phyloP scores from a whole-genome alignment of 345 rosid genomes.

The Salix exigua region DNA sequence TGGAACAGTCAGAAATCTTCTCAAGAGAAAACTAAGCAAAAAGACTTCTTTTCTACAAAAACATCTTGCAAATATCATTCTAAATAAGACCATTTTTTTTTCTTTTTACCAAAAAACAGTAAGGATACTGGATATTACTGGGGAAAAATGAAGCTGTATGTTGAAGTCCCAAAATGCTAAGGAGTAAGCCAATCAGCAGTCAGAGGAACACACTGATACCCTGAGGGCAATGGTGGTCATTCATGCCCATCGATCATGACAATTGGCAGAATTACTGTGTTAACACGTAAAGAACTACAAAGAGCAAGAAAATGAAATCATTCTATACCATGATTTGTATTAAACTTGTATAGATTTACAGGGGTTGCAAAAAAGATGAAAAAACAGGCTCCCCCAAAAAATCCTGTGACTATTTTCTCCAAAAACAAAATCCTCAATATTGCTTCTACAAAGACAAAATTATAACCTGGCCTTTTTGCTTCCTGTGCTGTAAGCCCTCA shows the following conservation, averaged over 20 bases:
- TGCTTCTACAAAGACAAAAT: not conserved
- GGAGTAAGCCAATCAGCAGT: not conserved
- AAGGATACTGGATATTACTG: no score
- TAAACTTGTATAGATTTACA: no score
- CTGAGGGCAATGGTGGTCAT: no score
- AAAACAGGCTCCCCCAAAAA: not conserved
- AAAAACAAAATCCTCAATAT: not conserved
- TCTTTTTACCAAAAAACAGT: no score
- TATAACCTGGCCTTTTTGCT: not conserved
- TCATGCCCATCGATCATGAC: not conserved
- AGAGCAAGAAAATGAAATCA: no score
- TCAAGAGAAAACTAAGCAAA: not conserved
- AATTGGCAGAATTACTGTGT: not conserved
- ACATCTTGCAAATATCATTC: no score
- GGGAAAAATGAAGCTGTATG: no score
- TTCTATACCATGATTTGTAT: no score
- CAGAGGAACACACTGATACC: not conserved
- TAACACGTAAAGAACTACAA: no score
- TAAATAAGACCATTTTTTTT: no score
- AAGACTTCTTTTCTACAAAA: not conserved
- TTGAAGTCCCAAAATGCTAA: not conserved
- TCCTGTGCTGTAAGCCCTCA: slow-evolving; percentile 7
- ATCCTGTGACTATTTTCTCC: not conserved
- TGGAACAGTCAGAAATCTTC: not conserved
- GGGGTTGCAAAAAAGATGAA: no score